A percentile compares a stretch with the other conserved stretches of the same genome.
phyloP scores from a whole-genome alignment of 208 protist genomes.

The Trypanosomatidae sp. region DNA sequence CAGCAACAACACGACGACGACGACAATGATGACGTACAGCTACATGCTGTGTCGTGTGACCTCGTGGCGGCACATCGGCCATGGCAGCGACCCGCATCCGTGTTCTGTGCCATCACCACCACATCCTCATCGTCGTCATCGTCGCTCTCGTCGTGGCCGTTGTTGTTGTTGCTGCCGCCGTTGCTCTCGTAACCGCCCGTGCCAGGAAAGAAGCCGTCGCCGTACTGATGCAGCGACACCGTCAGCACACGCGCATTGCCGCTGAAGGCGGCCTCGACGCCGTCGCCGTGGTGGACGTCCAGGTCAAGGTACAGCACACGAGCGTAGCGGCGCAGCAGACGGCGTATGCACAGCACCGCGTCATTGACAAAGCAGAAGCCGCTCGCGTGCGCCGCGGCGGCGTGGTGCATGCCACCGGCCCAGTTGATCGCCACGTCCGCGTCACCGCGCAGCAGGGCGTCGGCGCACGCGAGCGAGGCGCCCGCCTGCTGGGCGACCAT shows the following conservation, averaged over 20 bases:
- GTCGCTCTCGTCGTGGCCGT: too few relatives aligned
- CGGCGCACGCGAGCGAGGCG: constrained; percentile 91
- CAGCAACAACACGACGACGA: too few relatives aligned
- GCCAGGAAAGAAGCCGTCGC: constrained; percentile 96
- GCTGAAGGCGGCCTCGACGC: constrained; percentile 99
- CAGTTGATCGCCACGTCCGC: constrained; percentile 98
- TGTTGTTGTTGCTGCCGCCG: background rate
- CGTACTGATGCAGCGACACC: constrained; percentile 98
- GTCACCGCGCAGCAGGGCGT: constrained; percentile 86
- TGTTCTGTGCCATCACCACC: too few relatives aligned
- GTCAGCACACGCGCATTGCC: constrained; percentile 99
- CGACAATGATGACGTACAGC: too few relatives aligned
- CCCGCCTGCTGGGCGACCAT: constrained; percentile 67
- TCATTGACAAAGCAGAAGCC: constrained; percentile 99
- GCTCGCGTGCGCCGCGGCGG: constrained; percentile 87
- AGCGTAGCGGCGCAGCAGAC: constrained; percentile 94
- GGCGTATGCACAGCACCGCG: constrained; percentile 98
- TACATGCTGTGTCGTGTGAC: too few relatives aligned
- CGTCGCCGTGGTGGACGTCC: constrained; percentile 99
- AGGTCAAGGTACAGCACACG: constrained; percentile 99
- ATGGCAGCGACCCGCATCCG: too few relatives aligned
- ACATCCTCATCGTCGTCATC: too few relatives aligned
- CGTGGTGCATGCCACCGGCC: constrained; percentile 97
- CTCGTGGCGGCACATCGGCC: too few relatives aligned
- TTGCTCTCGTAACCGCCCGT: constrained; percentile 64